These are phyloP conservation scores for Vitis hybrid DNA, from an alignment of 177 flowering plant species.

Conservation along the genomic window DNA sequence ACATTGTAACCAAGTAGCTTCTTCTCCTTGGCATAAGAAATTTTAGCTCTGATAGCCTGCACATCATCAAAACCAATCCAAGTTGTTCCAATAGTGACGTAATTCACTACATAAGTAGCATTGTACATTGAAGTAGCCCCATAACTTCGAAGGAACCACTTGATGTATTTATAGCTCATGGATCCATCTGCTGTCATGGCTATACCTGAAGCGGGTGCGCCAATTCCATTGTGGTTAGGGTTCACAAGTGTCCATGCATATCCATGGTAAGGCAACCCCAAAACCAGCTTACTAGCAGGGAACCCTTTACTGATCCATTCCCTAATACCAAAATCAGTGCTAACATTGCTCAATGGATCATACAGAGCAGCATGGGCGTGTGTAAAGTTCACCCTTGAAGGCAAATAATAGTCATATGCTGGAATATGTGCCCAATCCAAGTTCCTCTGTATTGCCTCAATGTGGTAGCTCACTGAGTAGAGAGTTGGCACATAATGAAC, in stretches of 20 bases:
- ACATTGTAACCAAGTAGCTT: slow-evolving; percentile 24
- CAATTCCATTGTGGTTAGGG: slow-evolving; percentile 10
- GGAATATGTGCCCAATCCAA: slow-evolving; percentile 25
- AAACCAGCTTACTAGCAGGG: slow-evolving; percentile 17
- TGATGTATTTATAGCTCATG: slow-evolving; percentile 13
- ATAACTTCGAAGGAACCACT: slow-evolving; percentile 5
- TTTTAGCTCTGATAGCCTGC: slow-evolving; percentile 20
- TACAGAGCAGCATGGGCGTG: slow-evolving; percentile 30
- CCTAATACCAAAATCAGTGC: slow-evolving; percentile 26
- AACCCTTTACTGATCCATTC: slow-evolving; percentile 23
- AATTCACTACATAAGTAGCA: slow-evolving; percentile 21
- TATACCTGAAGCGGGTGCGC: slow-evolving; percentile 13
- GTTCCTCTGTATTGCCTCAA: slow-evolving; percentile 12
- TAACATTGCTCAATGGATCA: slow-evolving; percentile 18
- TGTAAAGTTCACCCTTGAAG: slow-evolving; percentile 13
- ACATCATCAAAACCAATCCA: slow-evolving; percentile 33
- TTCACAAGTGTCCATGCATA: slow-evolving; percentile 23
- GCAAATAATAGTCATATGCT: slow-evolving; percentile 22
- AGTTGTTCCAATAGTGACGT: slow-evolving; percentile 3
- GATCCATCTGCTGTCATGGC: slow-evolving; percentile 15
- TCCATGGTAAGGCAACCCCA: slow-evolving; percentile 30
- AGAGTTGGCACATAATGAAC: slow-evolving; percentile 10
- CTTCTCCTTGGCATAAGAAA: slow-evolving; percentile 26
- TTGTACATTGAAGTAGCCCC: slow-evolving; percentile 14
- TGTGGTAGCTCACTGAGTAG: slow-evolving; percentile 9